Evolutionary conservation across 441 rosid species (phyloP).

Genomic region (Populus hybrid): DNA sequence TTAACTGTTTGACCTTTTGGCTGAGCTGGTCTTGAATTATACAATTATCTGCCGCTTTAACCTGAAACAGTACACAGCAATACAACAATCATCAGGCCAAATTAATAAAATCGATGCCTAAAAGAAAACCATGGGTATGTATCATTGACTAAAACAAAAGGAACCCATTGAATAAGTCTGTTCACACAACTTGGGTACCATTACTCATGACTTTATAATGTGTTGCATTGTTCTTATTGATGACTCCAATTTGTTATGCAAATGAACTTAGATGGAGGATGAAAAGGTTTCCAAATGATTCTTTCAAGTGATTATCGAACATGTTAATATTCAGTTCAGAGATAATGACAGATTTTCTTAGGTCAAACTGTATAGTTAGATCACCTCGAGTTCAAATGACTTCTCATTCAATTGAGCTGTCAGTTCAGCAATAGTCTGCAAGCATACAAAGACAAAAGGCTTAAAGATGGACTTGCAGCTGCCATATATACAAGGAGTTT

Average conservation of each 20-base stretch:
- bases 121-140: neutral
- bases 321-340: neutral
- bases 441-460: constrained; percentile 17
- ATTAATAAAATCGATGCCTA: constrained; percentile 7
- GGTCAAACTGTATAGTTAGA: constrained; percentile 18
- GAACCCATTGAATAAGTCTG: neutral
- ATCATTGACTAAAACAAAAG: neutral
- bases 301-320: constrained; percentile 5
- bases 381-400: constrained; percentile 97
- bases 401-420: constrained; percentile 80
- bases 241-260: neutral
- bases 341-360: neutral
- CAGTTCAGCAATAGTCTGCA: constrained; percentile 79
- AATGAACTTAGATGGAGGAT: neutral
- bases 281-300: neutral
- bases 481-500: constrained; percentile 10
- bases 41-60: constrained; percentile 90
- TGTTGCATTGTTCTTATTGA: neutral
- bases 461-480: constrained; percentile 20
- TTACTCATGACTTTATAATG: neutral
- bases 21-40: constrained; percentile 90
- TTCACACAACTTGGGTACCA: neutral
- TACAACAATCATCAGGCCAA: constrained; percentile 13
- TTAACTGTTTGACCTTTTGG: constrained; percentile 56
- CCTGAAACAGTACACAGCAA: constrained; percentile 44